Evolutionary conservation across 176 grass and related monocot species (phyloP), one percentile per base, ranked within the genome.

Genomic region (Paspalum vaginatum): DNA sequence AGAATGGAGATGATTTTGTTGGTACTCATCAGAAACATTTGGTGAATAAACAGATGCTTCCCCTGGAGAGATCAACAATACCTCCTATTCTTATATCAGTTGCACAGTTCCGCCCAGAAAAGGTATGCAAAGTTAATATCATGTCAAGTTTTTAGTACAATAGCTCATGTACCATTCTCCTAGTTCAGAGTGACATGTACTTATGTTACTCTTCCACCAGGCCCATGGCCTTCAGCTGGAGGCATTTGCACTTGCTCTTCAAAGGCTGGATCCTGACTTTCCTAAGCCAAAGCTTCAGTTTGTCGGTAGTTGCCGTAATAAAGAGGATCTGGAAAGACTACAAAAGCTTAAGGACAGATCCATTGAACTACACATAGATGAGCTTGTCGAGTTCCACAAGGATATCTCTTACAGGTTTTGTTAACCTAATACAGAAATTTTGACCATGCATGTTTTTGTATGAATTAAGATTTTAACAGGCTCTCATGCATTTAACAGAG

Each of bases 71-170:
- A 68, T 65, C 90, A 82, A 72, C 17, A 5, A 50, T 88, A n/a
- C 81, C 61, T 70, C 92, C 90, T 88, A 61, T 89, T 85, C 51
- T 95, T 91, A 93, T 95, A 91, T 99, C 92, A 46, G 82, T 99
- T 86, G 88, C 96, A 74, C 92, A 99, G 64, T 99, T 99, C 84
- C 92, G 96, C 40, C 96, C 96, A 44, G 96, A 99, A 85, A 99
- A 99, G 96, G 96, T 95, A 61, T 73, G 50, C 22, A 51, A 51
- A 38, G 14, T 65, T 72, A 65, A 37, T 25, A 20, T 45, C 52
- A n/a, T 21, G 39, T 44, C 70, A 76, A 65, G 22, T 38, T 83
- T 40, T 53, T 72, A 21, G 24, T 18, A 52, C 60, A 61, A 78
- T 21, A 48, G 18, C 58, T 42, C 27, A 24, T 25, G 12, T 79